A percentile compares a stretch with the other conserved stretches of the same genome.
Conservation (phyloP, 805 yeast genomes). For the Naumovozyma castellii region DNA sequence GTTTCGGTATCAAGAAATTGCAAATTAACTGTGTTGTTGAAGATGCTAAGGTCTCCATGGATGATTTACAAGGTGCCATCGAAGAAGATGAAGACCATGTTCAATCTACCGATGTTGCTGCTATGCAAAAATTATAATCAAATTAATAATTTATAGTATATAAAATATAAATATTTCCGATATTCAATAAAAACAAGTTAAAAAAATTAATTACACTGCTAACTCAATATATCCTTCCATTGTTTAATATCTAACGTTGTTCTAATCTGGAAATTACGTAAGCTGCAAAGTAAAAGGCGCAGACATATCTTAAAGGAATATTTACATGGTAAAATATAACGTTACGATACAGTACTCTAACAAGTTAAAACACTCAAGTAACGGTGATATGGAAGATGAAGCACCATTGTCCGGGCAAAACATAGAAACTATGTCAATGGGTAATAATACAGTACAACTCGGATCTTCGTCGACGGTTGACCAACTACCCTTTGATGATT, state of each 20-base stretch:
- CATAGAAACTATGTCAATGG: background rate
- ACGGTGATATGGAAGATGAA: background rate
- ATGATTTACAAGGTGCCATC: slow-evolving; percentile 67
- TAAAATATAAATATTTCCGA: background rate
- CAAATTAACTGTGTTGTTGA: slow-evolving; percentile 97
- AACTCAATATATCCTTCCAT: no score
- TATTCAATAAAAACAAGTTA: background rate
- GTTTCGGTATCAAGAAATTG: slow-evolving; percentile 98
- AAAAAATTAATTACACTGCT: no score
- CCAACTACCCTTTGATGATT: background rate
- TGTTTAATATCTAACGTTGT: no score
- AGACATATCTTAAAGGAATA: no score
- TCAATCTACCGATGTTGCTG: slow-evolving; percentile 97
- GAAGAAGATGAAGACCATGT: slow-evolving; percentile 97
- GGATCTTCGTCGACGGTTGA: background rate
- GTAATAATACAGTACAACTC: no score
- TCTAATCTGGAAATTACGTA: no score
- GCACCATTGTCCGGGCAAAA: background rate
- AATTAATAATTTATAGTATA: background rate
- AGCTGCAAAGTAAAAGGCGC: no score
- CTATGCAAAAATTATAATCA: slow-evolving; percentile 90
- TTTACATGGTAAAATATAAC: no score
- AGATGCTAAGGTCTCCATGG: slow-evolving; percentile 91
- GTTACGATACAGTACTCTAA: no score
- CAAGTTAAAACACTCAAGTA: no score